Evolutionary conservation across 2,329 filamentous ascomycete genomes (phyloP).

Genomic region (Fusarium sacchari): DNA sequence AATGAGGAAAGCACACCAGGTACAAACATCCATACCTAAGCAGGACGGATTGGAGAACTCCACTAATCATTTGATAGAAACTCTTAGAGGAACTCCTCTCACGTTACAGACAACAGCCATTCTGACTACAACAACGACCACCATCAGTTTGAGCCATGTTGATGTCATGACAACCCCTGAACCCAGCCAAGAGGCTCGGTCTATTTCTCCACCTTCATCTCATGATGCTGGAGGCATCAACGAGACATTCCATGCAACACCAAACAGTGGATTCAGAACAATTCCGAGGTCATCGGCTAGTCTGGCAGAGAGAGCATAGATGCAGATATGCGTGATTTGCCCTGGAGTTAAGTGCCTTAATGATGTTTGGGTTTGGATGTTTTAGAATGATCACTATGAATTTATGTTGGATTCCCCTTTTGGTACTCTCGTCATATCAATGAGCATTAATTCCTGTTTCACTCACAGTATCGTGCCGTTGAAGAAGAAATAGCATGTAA

Average conservation of each 20-base stretch:
- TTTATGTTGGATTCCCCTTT: background rate
- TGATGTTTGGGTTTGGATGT: background rate
- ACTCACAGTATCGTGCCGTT: background rate
- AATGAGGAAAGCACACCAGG: background rate
- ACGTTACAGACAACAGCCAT: background rate
- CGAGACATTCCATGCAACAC: constrained; percentile 2
- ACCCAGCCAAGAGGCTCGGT: constrained; percentile 1
- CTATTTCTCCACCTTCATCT: background rate
- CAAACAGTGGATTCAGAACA: constrained; percentile 41
- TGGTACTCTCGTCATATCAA: background rate
- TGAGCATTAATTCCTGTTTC: background rate
- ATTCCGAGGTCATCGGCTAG: constrained; percentile 35
- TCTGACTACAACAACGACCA: background rate
- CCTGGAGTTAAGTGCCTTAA: background rate
- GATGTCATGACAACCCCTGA: constrained; percentile 7
- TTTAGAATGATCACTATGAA: background rate
- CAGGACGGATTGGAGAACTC: background rate
- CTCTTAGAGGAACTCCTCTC: background rate
- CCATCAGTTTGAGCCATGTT: background rate
- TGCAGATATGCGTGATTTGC: background rate
- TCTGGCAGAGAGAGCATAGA: constrained; percentile 19
- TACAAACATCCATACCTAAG: background rate
- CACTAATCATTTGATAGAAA: constrained; percentile 3
- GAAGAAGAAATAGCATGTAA: background rate
- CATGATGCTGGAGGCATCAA: background rate